phyloP scores from a whole-genome alignment of 495 filamentous ascomycete genomes.

The Neurospora intermedia region DNA sequence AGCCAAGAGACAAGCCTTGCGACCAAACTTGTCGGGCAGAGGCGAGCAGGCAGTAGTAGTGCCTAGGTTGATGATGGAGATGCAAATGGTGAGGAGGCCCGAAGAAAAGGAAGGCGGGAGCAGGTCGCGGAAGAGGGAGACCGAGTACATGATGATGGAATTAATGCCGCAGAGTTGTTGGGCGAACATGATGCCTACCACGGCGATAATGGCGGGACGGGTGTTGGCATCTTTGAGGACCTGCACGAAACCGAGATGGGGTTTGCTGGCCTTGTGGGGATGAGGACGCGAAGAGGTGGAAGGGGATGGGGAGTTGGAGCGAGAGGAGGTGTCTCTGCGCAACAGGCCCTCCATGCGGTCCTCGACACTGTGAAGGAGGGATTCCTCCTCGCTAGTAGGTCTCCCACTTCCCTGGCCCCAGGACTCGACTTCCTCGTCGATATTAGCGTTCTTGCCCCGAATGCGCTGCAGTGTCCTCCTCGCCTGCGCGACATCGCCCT shows the following conservation, averaged over 20 bases:
- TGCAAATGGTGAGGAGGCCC: conserved; percentile 67
- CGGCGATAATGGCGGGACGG: conserved; percentile 70
- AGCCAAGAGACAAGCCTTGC: conserved; percentile 69
- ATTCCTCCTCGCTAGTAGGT: conserved; percentile 34
- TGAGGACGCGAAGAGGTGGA: conserved; percentile 21
- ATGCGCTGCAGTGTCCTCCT: conserved; percentile 60
- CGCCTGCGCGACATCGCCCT: conserved; percentile 50
- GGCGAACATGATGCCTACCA: conserved; percentile 81
- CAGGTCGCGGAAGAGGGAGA: conserved; percentile 68
- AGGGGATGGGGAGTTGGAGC: conserved; percentile 3
- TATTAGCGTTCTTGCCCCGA: conserved; percentile 54
- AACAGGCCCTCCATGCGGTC: conserved; percentile 8
- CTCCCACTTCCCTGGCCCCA: conserved; percentile 42
- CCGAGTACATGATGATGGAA: conserved; percentile 96
- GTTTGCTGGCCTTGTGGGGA: conserved; percentile 20
- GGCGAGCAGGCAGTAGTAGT: conserved; percentile 72
- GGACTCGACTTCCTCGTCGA: conserved; percentile 59
- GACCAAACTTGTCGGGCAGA: conserved; percentile 74
- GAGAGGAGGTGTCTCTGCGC: conserved; percentile 6
- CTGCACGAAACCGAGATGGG: conserved; percentile 54
- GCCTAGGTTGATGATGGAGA: conserved; percentile 76
- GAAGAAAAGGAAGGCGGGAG: conserved; percentile 55
- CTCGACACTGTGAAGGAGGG: conserved; percentile 26
- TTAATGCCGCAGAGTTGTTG: conserved; percentile 94
- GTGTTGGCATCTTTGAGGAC: conserved; percentile 54